Conservation (phyloP, 352 stramenopile genomes). For the Phytopythium sindhum region DNA sequence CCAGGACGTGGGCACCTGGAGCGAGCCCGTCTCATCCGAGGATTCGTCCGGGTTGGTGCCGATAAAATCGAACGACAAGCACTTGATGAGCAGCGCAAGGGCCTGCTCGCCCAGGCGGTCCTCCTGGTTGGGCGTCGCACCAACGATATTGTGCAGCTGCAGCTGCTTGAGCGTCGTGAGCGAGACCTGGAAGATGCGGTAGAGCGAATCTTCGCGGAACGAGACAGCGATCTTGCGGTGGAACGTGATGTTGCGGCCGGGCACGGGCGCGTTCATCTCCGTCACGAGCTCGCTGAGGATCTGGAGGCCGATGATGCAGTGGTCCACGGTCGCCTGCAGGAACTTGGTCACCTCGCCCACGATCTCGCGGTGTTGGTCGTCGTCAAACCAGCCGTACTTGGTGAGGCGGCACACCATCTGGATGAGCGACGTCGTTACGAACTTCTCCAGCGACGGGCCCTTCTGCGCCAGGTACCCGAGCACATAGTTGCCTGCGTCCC, state of each 20-base stretch:
- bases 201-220: constrained; percentile 96
- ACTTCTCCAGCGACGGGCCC: constrained; percentile 92
- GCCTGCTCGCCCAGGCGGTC: constrained; percentile 92
- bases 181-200: constrained; percentile 95
- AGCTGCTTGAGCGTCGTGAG: constrained; percentile 96
- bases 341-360: constrained; percentile 98
- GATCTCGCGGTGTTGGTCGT: constrained; percentile 95
- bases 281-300: constrained; percentile 98
- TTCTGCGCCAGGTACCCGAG: constrained; percentile 96
- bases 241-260: constrained; percentile 94
- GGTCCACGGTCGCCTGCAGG: constrained; percentile 94
- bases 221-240: constrained; percentile 97
- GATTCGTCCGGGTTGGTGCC: constrained; percentile 98
- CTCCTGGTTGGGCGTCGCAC: constrained; percentile 85
- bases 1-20: constrained; percentile 98
- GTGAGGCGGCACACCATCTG: constrained; percentile 98
- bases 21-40: constrained; percentile 95
- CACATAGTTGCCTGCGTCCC: constrained; percentile 93
- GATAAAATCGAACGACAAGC: constrained; percentile 99
- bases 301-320: constrained; percentile 97
- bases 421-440: constrained; percentile 94
- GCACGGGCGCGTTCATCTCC: constrained; percentile 96
- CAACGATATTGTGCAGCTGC: constrained; percentile 87
- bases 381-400: constrained; percentile 99
- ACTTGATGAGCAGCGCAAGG: constrained; percentile 92